Percentiles rank a stretch among this genome's conserved stretches.
Evolutionary conservation across 2,329 filamentous ascomycete genomes (phyloP).

Genomic region (Neospermospora avenae): DNA sequence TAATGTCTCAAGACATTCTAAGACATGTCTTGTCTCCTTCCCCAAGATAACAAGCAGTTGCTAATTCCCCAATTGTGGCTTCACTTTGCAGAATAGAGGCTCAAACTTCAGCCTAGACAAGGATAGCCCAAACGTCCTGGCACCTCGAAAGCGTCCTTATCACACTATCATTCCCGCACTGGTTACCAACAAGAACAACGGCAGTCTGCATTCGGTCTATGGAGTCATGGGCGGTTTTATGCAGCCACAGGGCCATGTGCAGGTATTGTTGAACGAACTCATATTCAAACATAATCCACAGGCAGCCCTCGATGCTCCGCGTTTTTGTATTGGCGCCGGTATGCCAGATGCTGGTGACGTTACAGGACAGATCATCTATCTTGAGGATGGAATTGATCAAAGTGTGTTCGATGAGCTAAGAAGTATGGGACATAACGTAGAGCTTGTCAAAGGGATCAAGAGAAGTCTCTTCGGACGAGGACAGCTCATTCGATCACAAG

Average conservation of each 20-base stretch:
- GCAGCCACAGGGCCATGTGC: slow-evolving; percentile 94
- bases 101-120: slow-evolving; percentile 74
- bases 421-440: slow-evolving; percentile 4
- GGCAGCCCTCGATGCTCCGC: slow-evolving; percentile 81
- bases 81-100: slow-evolving; percentile 90
- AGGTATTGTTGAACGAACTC: slow-evolving; percentile 86
- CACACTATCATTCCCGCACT: slow-evolving; percentile 96
- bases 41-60: no score
- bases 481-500: not conserved
- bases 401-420: not conserved
- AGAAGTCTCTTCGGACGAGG: slow-evolving; percentile 6
- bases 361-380: not conserved
- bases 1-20: no score
- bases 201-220: slow-evolving; percentile 77
- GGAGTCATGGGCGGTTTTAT: slow-evolving; percentile 98
- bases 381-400: slow-evolving; percentile 2
- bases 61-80: slow-evolving; percentile 54
- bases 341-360: slow-evolving; percentile 2
- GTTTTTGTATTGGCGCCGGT: slow-evolving; percentile 75
- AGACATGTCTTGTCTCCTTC: no score
- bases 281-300: slow-evolving; percentile 79
- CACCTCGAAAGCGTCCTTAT: slow-evolving; percentile 67
- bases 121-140: slow-evolving; percentile 74
- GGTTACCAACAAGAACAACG: slow-evolving; percentile 72
- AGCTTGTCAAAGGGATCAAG: not conserved